Percentiles rank a stretch among this genome's conserved stretches.
These are phyloP conservation scores for Puccinia hordei DNA, from an alignment of 1,284 basidiomycete genomes.

Conservation along the genomic window DNA sequence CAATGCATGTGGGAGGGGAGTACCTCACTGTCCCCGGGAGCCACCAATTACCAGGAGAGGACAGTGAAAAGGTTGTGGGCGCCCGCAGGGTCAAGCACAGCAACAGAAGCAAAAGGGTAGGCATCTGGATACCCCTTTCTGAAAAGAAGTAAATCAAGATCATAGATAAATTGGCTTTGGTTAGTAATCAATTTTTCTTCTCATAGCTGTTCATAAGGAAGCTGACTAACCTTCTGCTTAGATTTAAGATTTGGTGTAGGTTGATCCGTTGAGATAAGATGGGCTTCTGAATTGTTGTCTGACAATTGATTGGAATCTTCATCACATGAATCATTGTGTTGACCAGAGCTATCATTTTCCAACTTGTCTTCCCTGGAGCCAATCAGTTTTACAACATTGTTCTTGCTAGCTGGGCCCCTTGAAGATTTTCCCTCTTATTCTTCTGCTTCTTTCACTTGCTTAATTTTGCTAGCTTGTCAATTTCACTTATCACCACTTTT, in stretches of 20 bases:
- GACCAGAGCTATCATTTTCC: conserved; percentile 67
- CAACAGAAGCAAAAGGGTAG: no score
- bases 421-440: not conserved
- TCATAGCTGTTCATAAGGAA: not conserved
- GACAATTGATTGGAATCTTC: conserved; percentile 15
- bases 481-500: conserved; percentile 4
- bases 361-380: conserved; percentile 61
- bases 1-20: no score
- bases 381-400: conserved; percentile 4
- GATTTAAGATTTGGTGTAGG: not conserved
- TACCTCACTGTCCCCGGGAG: no score
- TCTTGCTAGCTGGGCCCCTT: not conserved
- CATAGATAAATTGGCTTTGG: not conserved
- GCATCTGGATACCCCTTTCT: no score
- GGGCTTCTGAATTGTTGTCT: no score
- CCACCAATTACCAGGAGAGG: no score
- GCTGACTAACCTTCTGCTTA: conserved; percentile 29
- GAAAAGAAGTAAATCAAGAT: conserved; percentile 24
- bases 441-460: not conserved
- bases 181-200: conserved; percentile 40
- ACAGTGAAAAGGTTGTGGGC: no score
- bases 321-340: conserved; percentile 81
- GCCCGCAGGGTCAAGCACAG: no score
- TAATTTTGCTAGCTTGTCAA: not conserved
- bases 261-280: conserved; percentile 12